Conservation (phyloP, 306 rosid genomes). For the Ormosia semicastrata region DNA sequence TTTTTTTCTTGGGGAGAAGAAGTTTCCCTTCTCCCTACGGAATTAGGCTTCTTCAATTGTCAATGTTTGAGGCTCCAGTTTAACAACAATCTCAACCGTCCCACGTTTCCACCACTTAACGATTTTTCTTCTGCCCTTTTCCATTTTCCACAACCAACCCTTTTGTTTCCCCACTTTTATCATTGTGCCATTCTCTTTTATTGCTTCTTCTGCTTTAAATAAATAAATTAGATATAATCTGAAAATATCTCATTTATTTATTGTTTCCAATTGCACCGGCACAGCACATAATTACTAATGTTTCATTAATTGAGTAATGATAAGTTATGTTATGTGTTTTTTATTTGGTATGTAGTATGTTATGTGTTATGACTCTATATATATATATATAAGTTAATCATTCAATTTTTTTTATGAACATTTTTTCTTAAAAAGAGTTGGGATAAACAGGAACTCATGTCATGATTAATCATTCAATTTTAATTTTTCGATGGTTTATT, state of each 20-base stretch:
- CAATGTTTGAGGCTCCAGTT: constrained; percentile 77
- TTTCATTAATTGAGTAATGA: neutral
- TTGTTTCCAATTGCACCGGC: neutral
- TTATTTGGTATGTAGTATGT: no score
- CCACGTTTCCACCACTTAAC: constrained; percentile 49
- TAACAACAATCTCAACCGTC: constrained; percentile 60
- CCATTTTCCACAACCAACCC: constrained; percentile 36
- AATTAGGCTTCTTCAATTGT: constrained; percentile 50
- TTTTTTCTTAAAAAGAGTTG: no score
- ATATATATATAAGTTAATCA: neutral
- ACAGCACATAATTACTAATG: neutral
- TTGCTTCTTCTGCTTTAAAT: neutral
- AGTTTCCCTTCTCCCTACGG: constrained; percentile 68
- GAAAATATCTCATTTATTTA: neutral
- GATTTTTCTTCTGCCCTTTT: neutral
- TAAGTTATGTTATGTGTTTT: neutral
- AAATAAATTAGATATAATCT: neutral
- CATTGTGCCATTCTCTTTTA: constrained; percentile 8
- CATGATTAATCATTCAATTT: no score
- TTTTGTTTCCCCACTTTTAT: constrained; percentile 2
- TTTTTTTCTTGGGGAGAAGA: neutral
- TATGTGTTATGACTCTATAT: neutral
- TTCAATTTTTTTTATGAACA: no score
- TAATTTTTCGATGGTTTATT: neutral
- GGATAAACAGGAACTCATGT: no score